Evolutionary conservation across 78 protist species (phyloP).

Genomic region (Dictyostelium intermedium): DNA sequence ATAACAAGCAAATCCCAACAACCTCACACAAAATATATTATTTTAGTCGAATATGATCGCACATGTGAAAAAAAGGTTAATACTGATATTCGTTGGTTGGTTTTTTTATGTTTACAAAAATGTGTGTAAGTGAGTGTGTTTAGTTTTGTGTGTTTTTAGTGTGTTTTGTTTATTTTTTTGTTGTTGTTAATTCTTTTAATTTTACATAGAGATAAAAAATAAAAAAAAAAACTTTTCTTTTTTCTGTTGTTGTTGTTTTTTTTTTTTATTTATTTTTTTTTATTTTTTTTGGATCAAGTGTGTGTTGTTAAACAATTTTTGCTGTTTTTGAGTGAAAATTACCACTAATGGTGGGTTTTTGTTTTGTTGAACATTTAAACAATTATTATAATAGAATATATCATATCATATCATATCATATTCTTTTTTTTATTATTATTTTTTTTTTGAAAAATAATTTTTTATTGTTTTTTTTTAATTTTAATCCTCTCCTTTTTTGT

Average conservation of each 20-base stretch:
- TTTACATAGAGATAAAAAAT: background rate
- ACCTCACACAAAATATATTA: background rate
- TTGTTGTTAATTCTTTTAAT: too few species aligned
- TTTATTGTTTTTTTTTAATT: too few species aligned
- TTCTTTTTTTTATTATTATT: too few species aligned
- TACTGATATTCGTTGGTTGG: background rate
- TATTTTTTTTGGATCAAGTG: background rate
- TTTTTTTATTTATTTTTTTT: too few species aligned
- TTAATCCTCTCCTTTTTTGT: background rate
- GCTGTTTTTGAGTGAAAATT: background rate
- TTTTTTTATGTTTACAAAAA: background rate
- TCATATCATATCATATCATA: background rate
- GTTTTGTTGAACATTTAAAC: background rate
- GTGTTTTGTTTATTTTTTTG: background rate
- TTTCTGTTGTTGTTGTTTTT: background rate
- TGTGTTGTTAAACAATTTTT: background rate
- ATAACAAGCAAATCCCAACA: background rate
- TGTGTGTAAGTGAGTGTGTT: background rate
- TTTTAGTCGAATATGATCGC: background rate
- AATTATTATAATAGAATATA: too few species aligned
- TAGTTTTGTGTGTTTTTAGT: background rate
- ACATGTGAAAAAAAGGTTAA: background rate
- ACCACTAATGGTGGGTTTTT: background rate
- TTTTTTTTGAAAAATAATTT: too few species aligned
- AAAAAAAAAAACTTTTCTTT: background rate